A percentile compares a stretch with the other conserved stretches of the same genome.
phyloP scores from a whole-genome alignment of 352 stramenopile genomes.

The Pythium rishiriense region DNA sequence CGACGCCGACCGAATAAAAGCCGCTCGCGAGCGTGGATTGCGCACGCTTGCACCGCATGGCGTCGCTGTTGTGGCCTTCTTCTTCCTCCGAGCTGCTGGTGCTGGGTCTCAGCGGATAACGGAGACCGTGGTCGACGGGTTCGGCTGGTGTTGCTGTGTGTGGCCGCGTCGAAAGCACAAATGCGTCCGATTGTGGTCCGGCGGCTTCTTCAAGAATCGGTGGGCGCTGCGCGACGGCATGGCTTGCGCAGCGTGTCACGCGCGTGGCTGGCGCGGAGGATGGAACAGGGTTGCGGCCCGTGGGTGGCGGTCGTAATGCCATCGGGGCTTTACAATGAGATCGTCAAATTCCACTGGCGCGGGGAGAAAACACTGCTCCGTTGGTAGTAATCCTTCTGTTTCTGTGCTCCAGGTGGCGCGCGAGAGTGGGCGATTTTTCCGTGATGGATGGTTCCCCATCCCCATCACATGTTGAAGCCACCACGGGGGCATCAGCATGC shows the following conservation, averaged over 20 bases:
- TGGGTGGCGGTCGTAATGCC: neutral
- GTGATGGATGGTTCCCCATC: no score
- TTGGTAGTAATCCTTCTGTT: no score
- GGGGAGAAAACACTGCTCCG: no score
- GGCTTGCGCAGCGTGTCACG: neutral
- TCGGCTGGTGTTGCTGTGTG: neutral
- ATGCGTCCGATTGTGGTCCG: neutral
- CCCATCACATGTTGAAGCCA: no score
- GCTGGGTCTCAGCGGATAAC: neutral
- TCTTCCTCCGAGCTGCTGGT: neutral
- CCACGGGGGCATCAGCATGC: no score
- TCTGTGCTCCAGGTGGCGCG: no score
- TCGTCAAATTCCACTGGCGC: no score
- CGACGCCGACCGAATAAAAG: slow-evolving; percentile 24
- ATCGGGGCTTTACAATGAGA: no score
- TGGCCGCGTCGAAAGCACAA: neutral
- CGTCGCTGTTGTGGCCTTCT: neutral
- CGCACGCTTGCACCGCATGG: slow-evolving; percentile 8
- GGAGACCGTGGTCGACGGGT: neutral
- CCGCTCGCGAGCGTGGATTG: slow-evolving; percentile 9
- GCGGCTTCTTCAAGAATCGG: slow-evolving; percentile 36
- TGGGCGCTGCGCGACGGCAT: no score
- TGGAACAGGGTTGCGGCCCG: neutral
- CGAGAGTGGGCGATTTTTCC: no score
- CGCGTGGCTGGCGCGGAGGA: neutral